Conservation (phyloP, 1,284 basidiomycete genomes). For the Quambalaria eucalypti region DNA sequence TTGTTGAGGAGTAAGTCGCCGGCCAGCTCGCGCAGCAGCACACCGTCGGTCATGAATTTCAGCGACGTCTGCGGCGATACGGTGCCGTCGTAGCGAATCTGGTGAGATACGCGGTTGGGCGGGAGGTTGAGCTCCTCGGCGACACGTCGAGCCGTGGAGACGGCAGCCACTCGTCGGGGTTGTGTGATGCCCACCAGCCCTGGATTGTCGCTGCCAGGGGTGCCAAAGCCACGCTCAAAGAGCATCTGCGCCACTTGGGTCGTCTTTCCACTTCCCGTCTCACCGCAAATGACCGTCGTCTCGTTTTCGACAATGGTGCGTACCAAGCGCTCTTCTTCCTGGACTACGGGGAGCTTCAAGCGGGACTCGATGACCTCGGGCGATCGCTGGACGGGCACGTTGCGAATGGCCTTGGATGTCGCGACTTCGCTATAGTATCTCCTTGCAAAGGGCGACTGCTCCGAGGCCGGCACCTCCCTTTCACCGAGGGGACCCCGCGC, state of each 20-base stretch:
- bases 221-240: slow-evolving; percentile 90
- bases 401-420: slow-evolving; percentile 42
- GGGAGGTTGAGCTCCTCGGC: slow-evolving; percentile 75
- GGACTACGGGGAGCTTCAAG: slow-evolving; percentile 74
- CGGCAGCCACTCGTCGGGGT: slow-evolving; percentile 89
- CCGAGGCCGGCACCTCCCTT: slow-evolving; percentile 12
- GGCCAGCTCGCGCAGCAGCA: slow-evolving; percentile 82
- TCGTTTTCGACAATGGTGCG: slow-evolving; percentile 79
- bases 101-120: slow-evolving; percentile 76
- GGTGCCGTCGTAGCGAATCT: slow-evolving; percentile 93
- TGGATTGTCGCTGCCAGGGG: slow-evolving; percentile 71
- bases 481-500: slow-evolving; percentile 42
- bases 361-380: slow-evolving; percentile 68
- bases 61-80: slow-evolving; percentile 79
- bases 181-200: slow-evolving; percentile 98
- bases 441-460: slow-evolving; percentile 28
- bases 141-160: slow-evolving; percentile 88
- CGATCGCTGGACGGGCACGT: slow-evolving; percentile 62
- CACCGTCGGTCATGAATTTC: slow-evolving; percentile 99
- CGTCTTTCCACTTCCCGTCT: slow-evolving; percentile 95
- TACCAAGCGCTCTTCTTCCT: slow-evolving; percentile 89
- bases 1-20: slow-evolving; percentile 78
- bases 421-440: slow-evolving; percentile 14
- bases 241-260: slow-evolving; percentile 92
- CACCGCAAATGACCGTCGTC: slow-evolving; percentile 65